These are phyloP conservation scores for Clavaria fumosa DNA, from an alignment of 768 basidiomycete genomes.

Conservation along the genomic window DNA sequence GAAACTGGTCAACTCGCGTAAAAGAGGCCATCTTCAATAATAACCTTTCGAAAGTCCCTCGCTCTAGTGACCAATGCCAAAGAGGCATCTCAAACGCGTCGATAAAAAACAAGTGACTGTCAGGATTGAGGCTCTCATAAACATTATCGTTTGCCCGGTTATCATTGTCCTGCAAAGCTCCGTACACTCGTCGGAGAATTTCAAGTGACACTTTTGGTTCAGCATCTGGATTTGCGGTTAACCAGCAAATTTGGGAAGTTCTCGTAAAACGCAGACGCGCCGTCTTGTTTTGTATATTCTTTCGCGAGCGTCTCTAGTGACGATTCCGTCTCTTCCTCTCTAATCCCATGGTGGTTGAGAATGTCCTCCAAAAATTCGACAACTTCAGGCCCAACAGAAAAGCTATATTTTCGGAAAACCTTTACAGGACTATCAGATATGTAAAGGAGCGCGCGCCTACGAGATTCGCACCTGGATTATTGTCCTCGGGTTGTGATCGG, in stretches of 20 bases:
- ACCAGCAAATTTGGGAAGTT: background rate
- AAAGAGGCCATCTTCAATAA: constrained; percentile 10
- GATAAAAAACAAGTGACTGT: constrained; percentile 68
- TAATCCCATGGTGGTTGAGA: constrained; percentile 54
- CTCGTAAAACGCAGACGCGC: constrained; percentile 21
- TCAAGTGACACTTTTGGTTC: constrained; percentile 66
- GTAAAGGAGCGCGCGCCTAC: no score
- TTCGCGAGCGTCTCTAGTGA: constrained; percentile 71
- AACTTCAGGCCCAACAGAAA: constrained; percentile 70
- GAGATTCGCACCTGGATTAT: constrained; percentile 29
- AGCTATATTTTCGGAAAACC: constrained; percentile 82
- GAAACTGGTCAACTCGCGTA: constrained; percentile 3
- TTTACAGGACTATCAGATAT: no score
- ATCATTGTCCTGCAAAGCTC: constrained; percentile 53
- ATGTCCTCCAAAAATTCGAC: constrained; percentile 58
- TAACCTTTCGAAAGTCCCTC: constrained; percentile 81
- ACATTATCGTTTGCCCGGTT: constrained; percentile 28
- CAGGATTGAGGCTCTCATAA: constrained; percentile 59
- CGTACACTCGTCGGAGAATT: constrained; percentile 58
- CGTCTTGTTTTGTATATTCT: constrained; percentile 85
- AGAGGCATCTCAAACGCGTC: constrained; percentile 93
- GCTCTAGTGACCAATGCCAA: constrained; percentile 80
- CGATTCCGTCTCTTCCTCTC: constrained; percentile 50
- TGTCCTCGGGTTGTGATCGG: constrained; percentile 30
- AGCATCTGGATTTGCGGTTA: constrained; percentile 35